A percentile compares a stretch with the other conserved stretches of the same genome.
Evolutionary conservation across 495 filamentous ascomycete species (phyloP).

Genomic region (Amniculicola lignicola): DNA sequence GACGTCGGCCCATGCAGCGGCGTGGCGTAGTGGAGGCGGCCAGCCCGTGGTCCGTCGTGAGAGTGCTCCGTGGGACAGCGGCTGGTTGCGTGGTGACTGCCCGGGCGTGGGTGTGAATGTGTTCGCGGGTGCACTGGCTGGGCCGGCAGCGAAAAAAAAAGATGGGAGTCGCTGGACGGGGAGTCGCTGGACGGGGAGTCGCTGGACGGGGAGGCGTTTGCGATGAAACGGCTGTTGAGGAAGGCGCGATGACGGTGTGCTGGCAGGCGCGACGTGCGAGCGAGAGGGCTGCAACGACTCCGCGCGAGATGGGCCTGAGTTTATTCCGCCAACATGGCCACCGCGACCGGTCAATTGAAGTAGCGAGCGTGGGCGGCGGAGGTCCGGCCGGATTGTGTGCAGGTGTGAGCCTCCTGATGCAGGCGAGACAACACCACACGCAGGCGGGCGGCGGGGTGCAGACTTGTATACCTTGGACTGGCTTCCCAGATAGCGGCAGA

Average conservation of each 20-base stretch:
- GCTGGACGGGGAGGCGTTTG: neutral
- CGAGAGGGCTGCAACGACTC: neutral
- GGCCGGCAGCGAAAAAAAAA: neutral
- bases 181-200: neutral
- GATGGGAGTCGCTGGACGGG: neutral
- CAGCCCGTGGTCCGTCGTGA: neutral
- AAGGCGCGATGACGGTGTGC: conserved; percentile 9
- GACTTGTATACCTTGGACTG: neutral
- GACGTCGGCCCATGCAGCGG: conserved; percentile 9
- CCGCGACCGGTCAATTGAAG: conserved; percentile 8
- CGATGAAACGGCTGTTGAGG: conserved; percentile 6
- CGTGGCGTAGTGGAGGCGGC: neutral
- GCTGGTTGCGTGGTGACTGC: neutral
- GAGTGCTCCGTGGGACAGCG: neutral
- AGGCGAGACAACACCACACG: no score
- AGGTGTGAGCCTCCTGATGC: conserved; percentile 26
- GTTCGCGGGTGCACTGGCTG: no score
- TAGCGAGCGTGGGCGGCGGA: conserved; percentile 13
- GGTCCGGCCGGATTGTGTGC: conserved; percentile 16
- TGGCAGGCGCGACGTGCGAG: conserved; percentile 16
- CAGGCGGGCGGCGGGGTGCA: neutral
- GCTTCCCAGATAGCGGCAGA: no score
- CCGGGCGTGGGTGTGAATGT: no score
- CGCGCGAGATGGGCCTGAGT: neutral
- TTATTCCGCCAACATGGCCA: no score